Base-by-base conservation (phyloP, 352 stramenopile species). In the Peronosclerospora sorghi region DNA sequence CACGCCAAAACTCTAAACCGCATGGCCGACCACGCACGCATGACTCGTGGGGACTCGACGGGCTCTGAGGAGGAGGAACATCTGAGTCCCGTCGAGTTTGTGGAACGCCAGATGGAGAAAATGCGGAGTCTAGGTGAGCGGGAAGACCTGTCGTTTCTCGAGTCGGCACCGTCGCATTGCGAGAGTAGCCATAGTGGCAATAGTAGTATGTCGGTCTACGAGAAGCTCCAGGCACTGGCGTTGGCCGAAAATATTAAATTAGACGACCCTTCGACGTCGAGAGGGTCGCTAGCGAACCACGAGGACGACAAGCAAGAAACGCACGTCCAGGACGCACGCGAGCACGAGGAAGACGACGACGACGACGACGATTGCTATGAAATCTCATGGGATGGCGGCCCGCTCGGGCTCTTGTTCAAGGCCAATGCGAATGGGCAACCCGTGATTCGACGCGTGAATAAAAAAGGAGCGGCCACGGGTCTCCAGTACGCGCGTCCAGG, bases 401-500 rank as follows among this genome's bases (percentile, higher is more conserved):
- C 76, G 35, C 59, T 89, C 2, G 77, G 77, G 0, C 53, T 89
- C 10, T 62, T 89, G 2, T 89, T 89, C 61, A 86, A 85, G 44
- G 65, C 57, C 8, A 68, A 68, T 24, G 54, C 62, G 0, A 59
- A 54, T 17, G 73, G 68, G 2, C 51, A 72, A 29, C 67, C 74
- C 3, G 55, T 86, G 13, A 89, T 89, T 38, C 72, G 77, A 30
- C 65, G 74, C 9, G 73, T 89, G 13, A 87, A 78, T 54, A 83
- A 83, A 54, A 76, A 80, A 32, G 69, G 74, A 28, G 62, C 60
- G 15, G 73, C 75, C 2, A 59, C 67, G 2, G 73, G 71, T 4
- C 45, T 88, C 18, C 63, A 82, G 27, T 71, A 73, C 19, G 74
- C 78, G 14, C 70, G 75, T 19, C 71, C 65, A 0, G 75, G 80